Conservation (phyloP, 192 early-diverging fungal genomes). For the Rhizophagus prolifer region DNA sequence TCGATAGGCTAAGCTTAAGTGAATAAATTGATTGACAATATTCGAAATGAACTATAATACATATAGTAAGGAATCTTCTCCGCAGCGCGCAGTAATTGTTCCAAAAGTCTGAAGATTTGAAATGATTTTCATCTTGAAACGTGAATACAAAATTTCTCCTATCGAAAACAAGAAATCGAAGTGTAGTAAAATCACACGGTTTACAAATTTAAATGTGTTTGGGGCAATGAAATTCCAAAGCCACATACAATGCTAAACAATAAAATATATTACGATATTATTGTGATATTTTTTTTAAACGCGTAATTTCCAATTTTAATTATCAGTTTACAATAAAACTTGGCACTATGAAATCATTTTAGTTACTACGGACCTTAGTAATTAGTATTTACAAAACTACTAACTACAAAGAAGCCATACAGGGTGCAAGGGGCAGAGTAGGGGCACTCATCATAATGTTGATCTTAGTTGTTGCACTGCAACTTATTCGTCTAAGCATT, state of each 20-base stretch:
- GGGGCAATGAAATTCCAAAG: not conserved
- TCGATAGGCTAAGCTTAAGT: not conserved
- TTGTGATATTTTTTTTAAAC: not conserved
- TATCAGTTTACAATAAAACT: not conserved
- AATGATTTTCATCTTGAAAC: not conserved
- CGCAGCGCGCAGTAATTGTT: not conserved
- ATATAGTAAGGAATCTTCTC: not conserved
- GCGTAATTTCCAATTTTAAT: not conserved
- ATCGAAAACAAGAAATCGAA: not conserved
- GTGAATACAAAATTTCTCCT: not conserved
- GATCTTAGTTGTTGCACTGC: not conserved
- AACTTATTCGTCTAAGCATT: not conserved
- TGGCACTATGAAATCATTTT: slow-evolving; percentile 1
- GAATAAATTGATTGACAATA: not conserved
- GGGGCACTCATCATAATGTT: not conserved
- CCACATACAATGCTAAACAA: not conserved
- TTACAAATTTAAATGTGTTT: not conserved
- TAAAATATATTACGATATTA: not conserved
- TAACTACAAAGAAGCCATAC: not conserved
- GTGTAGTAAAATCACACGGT: not conserved
- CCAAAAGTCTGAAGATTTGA: not conserved
- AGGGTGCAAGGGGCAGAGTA: not conserved
- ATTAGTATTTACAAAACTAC: not conserved
- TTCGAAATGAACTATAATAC: not conserved
- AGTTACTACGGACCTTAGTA: not conserved